Evolutionary conservation across 1,284 basidiomycete species (phyloP).

Genomic region (Ceratorhiza oryzae-sativae): DNA sequence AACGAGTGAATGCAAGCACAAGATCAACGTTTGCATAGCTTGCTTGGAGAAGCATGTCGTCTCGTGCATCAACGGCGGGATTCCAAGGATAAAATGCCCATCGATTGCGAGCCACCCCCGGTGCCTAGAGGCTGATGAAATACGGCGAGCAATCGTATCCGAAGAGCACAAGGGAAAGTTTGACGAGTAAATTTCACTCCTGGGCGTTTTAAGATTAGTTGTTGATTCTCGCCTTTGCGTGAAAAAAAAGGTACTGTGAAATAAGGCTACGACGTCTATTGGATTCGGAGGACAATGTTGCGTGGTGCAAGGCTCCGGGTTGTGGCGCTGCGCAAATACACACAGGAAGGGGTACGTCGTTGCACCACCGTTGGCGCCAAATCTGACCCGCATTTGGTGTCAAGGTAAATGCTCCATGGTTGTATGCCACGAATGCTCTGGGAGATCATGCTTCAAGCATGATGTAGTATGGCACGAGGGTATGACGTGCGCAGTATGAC

Average conservation of each 20-base stretch:
- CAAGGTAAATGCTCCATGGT: conserved; percentile 7
- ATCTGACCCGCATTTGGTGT: too few relatives aligned
- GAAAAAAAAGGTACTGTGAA: conserved; percentile 34
- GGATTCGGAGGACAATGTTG: not conserved
- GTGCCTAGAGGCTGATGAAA: not conserved
- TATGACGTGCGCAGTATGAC: conserved; percentile 10
- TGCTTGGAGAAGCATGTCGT: conserved; percentile 11
- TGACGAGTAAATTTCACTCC: not conserved
- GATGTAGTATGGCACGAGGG: conserved; percentile 29
- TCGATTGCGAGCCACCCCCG: not conserved
- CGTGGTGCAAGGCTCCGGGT: conserved; percentile 30
- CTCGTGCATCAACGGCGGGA: not conserved
- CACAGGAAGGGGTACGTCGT: conserved; percentile 5
- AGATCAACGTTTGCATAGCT: conserved; percentile 1
- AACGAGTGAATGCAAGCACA: conserved; percentile 6
- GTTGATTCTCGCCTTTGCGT: too few relatives aligned
- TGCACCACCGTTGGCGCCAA: too few relatives aligned
- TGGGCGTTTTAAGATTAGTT: too few relatives aligned
- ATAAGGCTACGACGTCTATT: not conserved
- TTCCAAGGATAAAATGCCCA: not conserved
- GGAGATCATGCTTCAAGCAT: conserved; percentile 13
- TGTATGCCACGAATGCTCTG: conserved; percentile 12
- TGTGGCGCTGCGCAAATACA: conserved; percentile 30
- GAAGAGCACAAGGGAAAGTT: not conserved
- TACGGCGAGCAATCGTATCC: not conserved